Evolutionary conservation across 352 stramenopile genomes (phyloP).

Genomic region (Globisporangium cystogenes): DNA sequence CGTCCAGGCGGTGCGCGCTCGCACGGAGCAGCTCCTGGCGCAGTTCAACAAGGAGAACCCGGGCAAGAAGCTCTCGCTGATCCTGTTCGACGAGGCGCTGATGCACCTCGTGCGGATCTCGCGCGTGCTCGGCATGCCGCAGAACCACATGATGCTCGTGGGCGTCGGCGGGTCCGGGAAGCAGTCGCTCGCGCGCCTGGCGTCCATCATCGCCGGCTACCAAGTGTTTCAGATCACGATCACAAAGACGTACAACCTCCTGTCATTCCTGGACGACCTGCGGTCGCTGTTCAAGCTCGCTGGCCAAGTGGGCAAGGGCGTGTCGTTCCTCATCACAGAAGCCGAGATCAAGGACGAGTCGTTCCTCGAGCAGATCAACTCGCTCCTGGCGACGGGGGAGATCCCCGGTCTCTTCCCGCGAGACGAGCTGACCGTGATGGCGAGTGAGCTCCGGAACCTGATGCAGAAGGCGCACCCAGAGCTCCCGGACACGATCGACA

Average conservation of each 20-base stretch:
- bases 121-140: conserved; percentile 68
- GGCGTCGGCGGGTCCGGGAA: conserved; percentile 89
- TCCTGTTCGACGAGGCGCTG: conserved; percentile 90
- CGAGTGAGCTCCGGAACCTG: conserved; percentile 59
- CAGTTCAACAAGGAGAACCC: conserved; percentile 85
- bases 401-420: conserved; percentile 84
- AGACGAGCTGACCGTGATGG: conserved; percentile 85
- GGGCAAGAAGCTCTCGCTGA: conserved; percentile 58
- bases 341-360: conserved; percentile 88
- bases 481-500: conserved; percentile 66
- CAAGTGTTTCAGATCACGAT: conserved; percentile 84
- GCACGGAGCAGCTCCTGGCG: conserved; percentile 56
- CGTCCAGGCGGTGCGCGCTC: conserved; percentile 36
- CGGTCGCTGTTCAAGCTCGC: conserved; percentile 78
- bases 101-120: conserved; percentile 82
- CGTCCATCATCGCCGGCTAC: conserved; percentile 69
- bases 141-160: conserved; percentile 90
- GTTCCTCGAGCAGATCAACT: conserved; percentile 89
- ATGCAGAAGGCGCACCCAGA: conserved; percentile 72
- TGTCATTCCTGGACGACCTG: conserved; percentile 86
- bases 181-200: conserved; percentile 75
- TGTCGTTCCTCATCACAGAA: conserved; percentile 87
- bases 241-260: conserved; percentile 85
- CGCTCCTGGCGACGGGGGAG: conserved; percentile 81
- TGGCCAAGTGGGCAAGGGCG: conserved; percentile 69